Base-by-base conservation (phyloP, 2,329 filamentous ascomycete species). In the Penicillium corylophilum region DNA sequence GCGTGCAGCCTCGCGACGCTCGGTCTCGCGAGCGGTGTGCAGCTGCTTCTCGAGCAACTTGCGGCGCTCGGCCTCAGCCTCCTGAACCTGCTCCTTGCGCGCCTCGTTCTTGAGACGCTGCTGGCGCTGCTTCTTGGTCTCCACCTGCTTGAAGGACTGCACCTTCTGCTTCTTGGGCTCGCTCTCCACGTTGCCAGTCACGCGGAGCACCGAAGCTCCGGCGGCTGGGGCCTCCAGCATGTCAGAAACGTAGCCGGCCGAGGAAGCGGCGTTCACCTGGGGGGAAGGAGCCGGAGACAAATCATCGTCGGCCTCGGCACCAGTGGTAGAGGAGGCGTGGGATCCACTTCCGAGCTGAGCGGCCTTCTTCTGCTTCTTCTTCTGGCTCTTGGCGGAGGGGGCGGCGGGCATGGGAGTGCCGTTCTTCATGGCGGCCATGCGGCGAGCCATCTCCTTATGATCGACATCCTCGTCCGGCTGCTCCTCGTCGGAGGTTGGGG, bases 71-170 rank as follows among this genome's bases (percentile, higher is more conserved):
- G 85, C 83, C 75, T 96, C 92, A 1, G 87, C 84, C 63, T 89
- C 87, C 67, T 92, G 87, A 26, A 88, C 85, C 51, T 83, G 80
- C 26, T 80, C 78, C 79, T 90, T 94, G 65, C 85, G 85, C 51
- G 85, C 87, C 74, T 96, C 91, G 33, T 83, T 85, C 84, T 96
- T 96, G 77, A 88, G 85, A 61, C 87, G 84, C 77, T 96, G 94
- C 78, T 96, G 92, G 54, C 91, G 86, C 77, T 95, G 90, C 80
- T 96, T 96, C 87, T 96, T 96, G 18, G 87, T 88, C 79, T 96
- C 89, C 16, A 81, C 82, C 44, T 82, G 80, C 71, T 89, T 85
- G 58, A 82, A 79, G 36, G 79, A 76, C 75, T 86, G 83, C 46
- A 67, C 54, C 60, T 79, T 74, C 64, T 82, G 78, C 74, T 85